Evolutionary conservation across 2,329 filamentous ascomycete genomes (phyloP), one percentile per base, ranked within the genome.

Genomic region (Pseudogymnoascus sp.): DNA sequence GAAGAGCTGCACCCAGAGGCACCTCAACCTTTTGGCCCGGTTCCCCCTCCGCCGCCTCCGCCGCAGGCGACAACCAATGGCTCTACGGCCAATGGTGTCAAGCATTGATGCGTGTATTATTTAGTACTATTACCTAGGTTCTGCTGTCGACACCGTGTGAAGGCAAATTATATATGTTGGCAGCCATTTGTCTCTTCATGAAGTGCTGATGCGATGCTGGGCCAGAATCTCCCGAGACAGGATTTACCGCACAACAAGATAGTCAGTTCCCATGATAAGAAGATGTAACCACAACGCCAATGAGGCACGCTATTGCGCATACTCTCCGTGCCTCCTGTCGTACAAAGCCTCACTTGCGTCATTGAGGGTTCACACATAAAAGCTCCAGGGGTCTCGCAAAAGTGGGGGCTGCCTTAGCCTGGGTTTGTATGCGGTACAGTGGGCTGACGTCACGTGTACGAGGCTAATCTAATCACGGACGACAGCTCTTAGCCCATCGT

Each of bases 21-120:
- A 44, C 69, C 70, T 36, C 70, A 70, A 61, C 69, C 70, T 12
- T 73, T 73, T 65, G 71, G 71, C 36, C 71, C 71, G 42, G 69
- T 69, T 10, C 72, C 71, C 25, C 72, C 72, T 21, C 73, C 73
- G 14, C 68, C 70, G 7, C 64, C 69, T 50, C 64, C 69, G 10
- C 62, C 67, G 61, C 60, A 46, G 18, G 28, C 59, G 16, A 38
- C 59, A 25, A 56, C 65, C 12, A 72, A 73, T 66, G 70, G 69
- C 10, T 25, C 64, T 21, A 59, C 64, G 11, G 65, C 64, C 14
- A 73, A 73, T 67, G 71, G 70, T 36, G 67, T 69, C 64, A 72
- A 70, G 65, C 70, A 71, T 64, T 63, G 59, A 60, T 60, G 38
- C 59, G 38, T 60, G 59, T 60, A 60, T 60, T 60, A 25, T 60